Conservation (phyloP, 169 alveolate genomes). For the Plasmodium fragile region DNA sequence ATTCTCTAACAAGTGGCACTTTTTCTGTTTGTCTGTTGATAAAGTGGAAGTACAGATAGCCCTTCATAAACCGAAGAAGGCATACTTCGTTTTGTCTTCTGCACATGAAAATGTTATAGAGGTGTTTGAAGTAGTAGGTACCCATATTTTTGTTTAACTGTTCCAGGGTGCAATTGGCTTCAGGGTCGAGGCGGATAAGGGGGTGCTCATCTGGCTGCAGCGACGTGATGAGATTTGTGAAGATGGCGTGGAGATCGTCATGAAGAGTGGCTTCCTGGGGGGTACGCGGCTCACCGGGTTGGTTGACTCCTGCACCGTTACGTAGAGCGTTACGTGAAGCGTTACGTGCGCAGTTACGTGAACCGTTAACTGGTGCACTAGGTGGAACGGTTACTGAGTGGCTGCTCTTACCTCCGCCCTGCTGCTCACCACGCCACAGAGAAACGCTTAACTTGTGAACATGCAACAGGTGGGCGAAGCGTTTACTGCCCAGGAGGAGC, state of each 20-base stretch:
- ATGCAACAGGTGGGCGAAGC: neutral
- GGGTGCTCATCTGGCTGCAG: neutral
- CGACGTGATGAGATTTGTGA: neutral
- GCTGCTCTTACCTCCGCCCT: neutral
- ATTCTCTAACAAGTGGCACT: neutral
- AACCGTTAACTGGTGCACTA: neutral
- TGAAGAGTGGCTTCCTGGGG: neutral
- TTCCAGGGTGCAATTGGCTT: slow-evolving; percentile 16
- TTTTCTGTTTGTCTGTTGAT: neutral
- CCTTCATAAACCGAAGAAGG: slow-evolving; percentile 28
- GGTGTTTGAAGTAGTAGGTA: slow-evolving; percentile 17
- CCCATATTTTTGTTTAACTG: slow-evolving; percentile 32
- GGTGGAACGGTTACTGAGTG: neutral
- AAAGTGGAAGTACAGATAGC: slow-evolving; percentile 32
- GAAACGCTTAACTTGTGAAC: neutral
- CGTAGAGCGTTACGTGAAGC: neutral
- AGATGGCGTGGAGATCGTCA: slow-evolving; percentile 16
- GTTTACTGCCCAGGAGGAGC: neutral
- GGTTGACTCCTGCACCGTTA: neutral
- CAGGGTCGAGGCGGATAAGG: neutral
- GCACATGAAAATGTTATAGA: slow-evolving; percentile 35
- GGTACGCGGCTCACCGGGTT: neutral
- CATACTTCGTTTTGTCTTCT: slow-evolving; percentile 12
- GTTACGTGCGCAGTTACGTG: neutral
- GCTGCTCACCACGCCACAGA: neutral